phyloP scores from a whole-genome alignment of 2,329 filamentous ascomycete species.

The Ceratocystis albifundus region DNA sequence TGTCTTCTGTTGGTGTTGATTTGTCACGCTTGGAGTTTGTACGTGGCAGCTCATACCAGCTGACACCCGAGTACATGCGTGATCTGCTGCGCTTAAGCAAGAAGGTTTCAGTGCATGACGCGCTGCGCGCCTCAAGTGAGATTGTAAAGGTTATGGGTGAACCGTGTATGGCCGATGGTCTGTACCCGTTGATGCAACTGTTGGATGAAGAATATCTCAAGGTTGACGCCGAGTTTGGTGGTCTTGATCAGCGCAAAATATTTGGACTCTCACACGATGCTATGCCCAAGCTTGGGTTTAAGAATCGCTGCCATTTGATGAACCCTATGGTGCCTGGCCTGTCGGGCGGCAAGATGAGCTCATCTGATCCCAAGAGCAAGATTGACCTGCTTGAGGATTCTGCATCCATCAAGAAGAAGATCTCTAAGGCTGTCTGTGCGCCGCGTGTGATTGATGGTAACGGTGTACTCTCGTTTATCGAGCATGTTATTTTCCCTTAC shows the following conservation, averaged over 20 bases:
- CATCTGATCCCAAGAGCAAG: conserved; percentile 66
- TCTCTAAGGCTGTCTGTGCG: conserved; percentile 70
- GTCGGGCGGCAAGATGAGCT: conserved; percentile 74
- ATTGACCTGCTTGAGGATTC: conserved; percentile 81
- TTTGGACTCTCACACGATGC: conserved; percentile 77
- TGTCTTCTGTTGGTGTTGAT: conserved; percentile 66
- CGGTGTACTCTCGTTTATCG: conserved; percentile 73
- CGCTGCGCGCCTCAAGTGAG: conserved; percentile 83
- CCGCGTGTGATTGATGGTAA: conserved; percentile 73
- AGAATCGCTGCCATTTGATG: conserved; percentile 35
- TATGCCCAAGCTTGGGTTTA: conserved; percentile 76
- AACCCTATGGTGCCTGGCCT: conserved; percentile 83
- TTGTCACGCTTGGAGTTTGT: conserved; percentile 74
- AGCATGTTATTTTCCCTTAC: conserved; percentile 75
- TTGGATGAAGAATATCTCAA: conserved; percentile 82
- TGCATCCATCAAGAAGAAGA: conserved; percentile 66
- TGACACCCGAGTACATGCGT: conserved; percentile 63
- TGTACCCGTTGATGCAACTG: conserved; percentile 55
- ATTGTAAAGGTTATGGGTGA: conserved; percentile 86
- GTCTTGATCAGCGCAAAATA: conserved; percentile 75
- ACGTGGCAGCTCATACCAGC: conserved; percentile 73
- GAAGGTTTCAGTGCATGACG: conserved; percentile 59
- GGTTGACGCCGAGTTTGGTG: conserved; percentile 81
- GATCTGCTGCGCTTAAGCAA: conserved; percentile 65
- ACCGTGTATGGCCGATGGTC: conserved; percentile 46